Evolutionary conservation across 495 filamentous ascomycete genomes (phyloP).

Genomic region (Rhizodiscina lignyota): DNA sequence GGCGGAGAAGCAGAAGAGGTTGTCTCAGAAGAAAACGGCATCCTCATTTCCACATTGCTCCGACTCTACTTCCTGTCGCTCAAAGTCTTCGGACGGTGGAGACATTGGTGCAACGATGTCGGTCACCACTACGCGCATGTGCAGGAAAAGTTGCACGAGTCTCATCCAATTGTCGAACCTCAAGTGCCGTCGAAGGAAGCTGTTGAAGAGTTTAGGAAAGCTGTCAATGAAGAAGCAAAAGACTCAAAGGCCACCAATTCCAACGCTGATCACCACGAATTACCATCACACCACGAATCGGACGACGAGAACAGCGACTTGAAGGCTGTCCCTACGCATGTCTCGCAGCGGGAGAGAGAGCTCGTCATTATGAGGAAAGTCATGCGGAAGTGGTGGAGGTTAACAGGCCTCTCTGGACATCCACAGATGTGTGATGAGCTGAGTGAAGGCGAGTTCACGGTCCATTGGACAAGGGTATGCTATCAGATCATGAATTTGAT

Average conservation of each 20-base stretch:
- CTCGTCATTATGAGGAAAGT: conserved; percentile 30
- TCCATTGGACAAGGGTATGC: conserved; percentile 57
- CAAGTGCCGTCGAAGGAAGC: not conserved
- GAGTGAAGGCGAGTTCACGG: conserved; percentile 38
- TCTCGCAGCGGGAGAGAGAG: conserved; percentile 13
- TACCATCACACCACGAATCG: conserved; percentile 4
- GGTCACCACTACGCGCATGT: conserved; percentile 45
- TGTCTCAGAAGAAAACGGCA: conserved; percentile 69
- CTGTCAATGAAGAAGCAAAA: not conserved
- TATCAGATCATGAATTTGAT: not conserved
- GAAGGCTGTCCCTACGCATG: not conserved
- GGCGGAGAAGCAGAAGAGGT: conserved; percentile 61
- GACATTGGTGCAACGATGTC: conserved; percentile 40
- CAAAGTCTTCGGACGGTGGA: conserved; percentile 63
- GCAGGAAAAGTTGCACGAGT: conserved; percentile 31
- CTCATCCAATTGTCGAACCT: conserved; percentile 3
- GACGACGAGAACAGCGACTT: conserved; percentile 20
- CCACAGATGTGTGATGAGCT: conserved; percentile 29
- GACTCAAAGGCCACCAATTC: not conserved
- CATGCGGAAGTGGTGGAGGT: conserved; percentile 56
- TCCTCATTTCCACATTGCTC: conserved; percentile 67
- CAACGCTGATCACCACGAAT: conserved; percentile 6
- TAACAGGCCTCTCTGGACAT: conserved; percentile 37
- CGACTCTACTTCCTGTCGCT: conserved; percentile 80
- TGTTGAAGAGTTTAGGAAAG: not conserved